Base-by-base conservation (phyloP, 352 stramenopile genomes). In the Globisporangium cederbergense region DNA sequence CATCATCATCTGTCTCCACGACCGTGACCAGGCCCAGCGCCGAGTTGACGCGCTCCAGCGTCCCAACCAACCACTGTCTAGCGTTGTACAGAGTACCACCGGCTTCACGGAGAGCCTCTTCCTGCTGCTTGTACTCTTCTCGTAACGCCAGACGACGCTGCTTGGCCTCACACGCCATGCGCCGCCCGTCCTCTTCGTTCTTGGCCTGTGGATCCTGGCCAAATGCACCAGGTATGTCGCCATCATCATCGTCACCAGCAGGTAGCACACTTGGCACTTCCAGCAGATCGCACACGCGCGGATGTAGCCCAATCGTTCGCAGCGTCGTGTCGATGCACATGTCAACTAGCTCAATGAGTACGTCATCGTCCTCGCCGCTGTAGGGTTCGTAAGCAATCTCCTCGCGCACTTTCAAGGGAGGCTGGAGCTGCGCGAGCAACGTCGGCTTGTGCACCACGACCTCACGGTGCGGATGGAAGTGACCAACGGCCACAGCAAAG, bases 91-190 rank as follows among this genome's bases (percentile, higher is more conserved):
- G 13, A 13, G 65, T 60, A 13, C 65, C 62, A 10, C 55, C 67
- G 9, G 58, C 66, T 30, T 61, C 67, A 16, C 65, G 63, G 1
- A 58, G 47, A 9, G 59, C 68, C 8, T 70, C 62, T 4, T 79
- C 76, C 13, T 79, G 56, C 4, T 60, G 62, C 11, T 71, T 49
- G 18, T 78, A 59, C 40, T 66, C 64, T 50, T 82, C 50, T 1
- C 40, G 57, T 13, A 38, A 64, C 20, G 72, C 72, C 4, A 88
- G 60, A 42, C 84, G 77, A 18, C 81, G 78, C 20, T 72, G 72
- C 45, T 88, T 83, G 6, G 82, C 77, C 58, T 89, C 83, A 56
- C 83, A 92, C 6, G 82, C 83, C 9, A 94, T 71, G 28, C 67
- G 75, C 63, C 81, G 78, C 0, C 85, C 81, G 58, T 90, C 81